Evolutionary conservation across 2,329 filamentous ascomycete genomes (phyloP).

Genomic region (Cordyceps sp.): DNA sequence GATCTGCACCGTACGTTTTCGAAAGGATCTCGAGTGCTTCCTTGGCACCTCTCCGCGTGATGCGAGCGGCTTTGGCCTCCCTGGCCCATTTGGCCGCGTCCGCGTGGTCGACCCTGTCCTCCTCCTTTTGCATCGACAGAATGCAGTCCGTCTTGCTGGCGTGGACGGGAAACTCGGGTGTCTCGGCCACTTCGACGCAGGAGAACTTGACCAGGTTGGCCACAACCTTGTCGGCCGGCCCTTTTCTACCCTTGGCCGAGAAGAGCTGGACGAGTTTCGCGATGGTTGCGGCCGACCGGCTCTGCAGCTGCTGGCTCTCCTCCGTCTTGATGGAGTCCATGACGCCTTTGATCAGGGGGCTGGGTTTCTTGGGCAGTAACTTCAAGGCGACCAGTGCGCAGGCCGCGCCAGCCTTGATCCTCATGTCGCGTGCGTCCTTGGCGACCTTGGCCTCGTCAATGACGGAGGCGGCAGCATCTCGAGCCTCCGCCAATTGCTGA

Average conservation of each 20-base stretch:
- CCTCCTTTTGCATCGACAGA: constrained; percentile 88
- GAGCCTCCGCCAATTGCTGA: constrained; percentile 64
- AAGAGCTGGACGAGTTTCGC: constrained; percentile 76
- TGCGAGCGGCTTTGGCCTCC: constrained; percentile 75
- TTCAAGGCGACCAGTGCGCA: constrained; percentile 80
- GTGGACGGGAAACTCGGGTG: constrained; percentile 83
- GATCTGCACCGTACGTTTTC: constrained; percentile 54
- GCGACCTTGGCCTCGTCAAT: constrained; percentile 66
- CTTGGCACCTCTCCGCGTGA: constrained; percentile 85
- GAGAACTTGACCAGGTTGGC: constrained; percentile 94
- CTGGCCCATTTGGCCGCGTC: constrained; percentile 81
- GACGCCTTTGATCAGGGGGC: constrained; percentile 81
- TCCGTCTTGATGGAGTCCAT: constrained; percentile 98
- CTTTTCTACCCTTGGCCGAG: constrained; percentile 60
- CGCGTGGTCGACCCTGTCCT: constrained; percentile 82
- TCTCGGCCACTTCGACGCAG: constrained; percentile 94
- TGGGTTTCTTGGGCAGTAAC: constrained; percentile 82
- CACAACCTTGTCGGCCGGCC: constrained; percentile 88
- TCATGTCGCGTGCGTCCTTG: constrained; percentile 69
- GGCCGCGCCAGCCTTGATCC: constrained; percentile 73
- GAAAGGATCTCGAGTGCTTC: constrained; percentile 84
- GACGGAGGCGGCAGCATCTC: constrained; percentile 48
- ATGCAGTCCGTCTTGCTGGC: constrained; percentile 64
- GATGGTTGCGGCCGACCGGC: constrained; percentile 70
- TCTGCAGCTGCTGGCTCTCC: constrained; percentile 77